Conservation (phyloP, 2,329 filamentous ascomycete species). For the Alternaria infectoria region DNA sequence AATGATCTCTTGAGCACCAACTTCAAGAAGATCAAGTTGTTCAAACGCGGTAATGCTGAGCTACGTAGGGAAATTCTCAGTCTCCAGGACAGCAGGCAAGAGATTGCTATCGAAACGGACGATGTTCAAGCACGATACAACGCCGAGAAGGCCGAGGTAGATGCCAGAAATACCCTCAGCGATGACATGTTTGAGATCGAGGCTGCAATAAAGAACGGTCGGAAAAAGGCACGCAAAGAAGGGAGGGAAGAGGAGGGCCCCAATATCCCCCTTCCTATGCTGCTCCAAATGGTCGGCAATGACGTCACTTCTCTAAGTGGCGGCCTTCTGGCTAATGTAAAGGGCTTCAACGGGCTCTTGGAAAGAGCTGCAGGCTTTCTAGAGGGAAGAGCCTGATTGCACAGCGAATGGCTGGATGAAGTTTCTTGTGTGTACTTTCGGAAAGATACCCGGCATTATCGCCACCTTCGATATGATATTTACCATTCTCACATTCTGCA, state of each 20-base stretch:
- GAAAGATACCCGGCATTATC: conserved; percentile 16
- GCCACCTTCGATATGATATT: conserved; percentile 7
- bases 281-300: conserved; percentile 36
- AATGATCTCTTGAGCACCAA: conserved; percentile 58
- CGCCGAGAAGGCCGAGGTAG: conserved; percentile 31
- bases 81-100: conserved; percentile 57
- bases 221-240: conserved; percentile 37
- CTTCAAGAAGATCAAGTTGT: conserved; percentile 52
- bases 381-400: conserved; percentile 38
- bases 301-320: conserved; percentile 38
- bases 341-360: conserved; percentile 43
- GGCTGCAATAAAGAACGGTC: conserved; percentile 44
- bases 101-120: conserved; percentile 58
- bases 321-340: conserved; percentile 40
- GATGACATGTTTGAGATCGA: conserved; percentile 45
- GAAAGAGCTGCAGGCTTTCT: conserved; percentile 44
- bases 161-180: conserved; percentile 37
- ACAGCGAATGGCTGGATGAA: background rate
- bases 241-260: conserved; percentile 43
- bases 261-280: conserved; percentile 39
- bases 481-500: background rate
- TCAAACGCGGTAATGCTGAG: conserved; percentile 54
- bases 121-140: conserved; percentile 49
- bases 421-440: conserved; percentile 7
- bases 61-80: conserved; percentile 56